Evolutionary conservation across 306 rosid species (phyloP).

Genomic region (Prunus mume): DNA sequence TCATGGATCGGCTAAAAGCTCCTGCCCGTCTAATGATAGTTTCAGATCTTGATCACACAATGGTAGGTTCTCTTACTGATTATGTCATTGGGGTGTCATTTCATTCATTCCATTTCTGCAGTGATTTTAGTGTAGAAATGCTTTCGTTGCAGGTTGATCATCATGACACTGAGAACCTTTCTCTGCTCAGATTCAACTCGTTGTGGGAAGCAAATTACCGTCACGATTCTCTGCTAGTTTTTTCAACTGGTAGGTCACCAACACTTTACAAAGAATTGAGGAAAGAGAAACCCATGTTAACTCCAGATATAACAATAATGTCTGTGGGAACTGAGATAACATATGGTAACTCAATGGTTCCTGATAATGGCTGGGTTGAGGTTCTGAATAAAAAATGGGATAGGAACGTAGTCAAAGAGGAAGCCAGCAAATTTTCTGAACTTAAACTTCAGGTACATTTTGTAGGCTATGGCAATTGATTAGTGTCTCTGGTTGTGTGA

Average conservation of each 20-base stretch:
- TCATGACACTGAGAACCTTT: conserved; percentile 74
- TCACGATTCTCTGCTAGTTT: conserved; percentile 83
- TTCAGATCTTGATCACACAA: conserved; percentile 97
- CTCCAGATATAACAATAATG: conserved; percentile 90
- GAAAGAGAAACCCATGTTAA: conserved; percentile 91
- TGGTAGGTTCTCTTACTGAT: conserved; percentile 48
- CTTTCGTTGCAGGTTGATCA: conserved; percentile 81
- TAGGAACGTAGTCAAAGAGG: conserved; percentile 63
- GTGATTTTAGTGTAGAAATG: conserved; percentile 26
- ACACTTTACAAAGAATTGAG: conserved; percentile 84
- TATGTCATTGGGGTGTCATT: not conserved
- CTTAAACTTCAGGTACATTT: conserved; percentile 77
- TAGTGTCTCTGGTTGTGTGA: conserved; percentile 9
- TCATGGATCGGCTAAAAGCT: conserved; percentile 63
- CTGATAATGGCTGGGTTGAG: conserved; percentile 88
- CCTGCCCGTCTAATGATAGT: conserved; percentile 85
- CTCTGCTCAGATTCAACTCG: conserved; percentile 80
- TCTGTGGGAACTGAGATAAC: conserved; percentile 99
- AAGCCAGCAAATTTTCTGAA: conserved; percentile 68
- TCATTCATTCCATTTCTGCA: conserved; percentile 7
- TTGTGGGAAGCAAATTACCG: conserved; percentile 89
- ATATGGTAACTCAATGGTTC: conserved; percentile 73
- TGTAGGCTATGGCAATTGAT: conserved; percentile 4
- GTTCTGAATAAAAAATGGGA: conserved; percentile 82
- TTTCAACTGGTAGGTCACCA: conserved; percentile 93